Evolutionary conservation across 225 moss, liverwort and hornwort genomes (phyloP).

Genomic region (Antitrichia curtipendula): DNA sequence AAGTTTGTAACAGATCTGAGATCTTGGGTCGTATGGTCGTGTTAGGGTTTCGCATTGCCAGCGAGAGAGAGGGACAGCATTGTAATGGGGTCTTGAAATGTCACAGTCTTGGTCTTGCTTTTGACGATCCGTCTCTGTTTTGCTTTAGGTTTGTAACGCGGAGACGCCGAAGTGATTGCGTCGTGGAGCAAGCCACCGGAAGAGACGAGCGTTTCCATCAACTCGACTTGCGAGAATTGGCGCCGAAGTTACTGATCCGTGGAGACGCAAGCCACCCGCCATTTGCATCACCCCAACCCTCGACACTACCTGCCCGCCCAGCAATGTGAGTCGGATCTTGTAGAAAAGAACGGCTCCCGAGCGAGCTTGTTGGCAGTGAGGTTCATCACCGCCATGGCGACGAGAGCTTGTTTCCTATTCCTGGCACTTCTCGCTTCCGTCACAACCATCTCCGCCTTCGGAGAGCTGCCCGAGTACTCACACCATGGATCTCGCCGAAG

Average conservation of each 20-base stretch:
- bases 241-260: neutral
- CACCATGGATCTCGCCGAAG: neutral
- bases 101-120: neutral
- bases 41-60: neutral
- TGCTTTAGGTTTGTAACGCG: neutral
- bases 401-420: neutral
- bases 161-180: neutral
- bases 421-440: neutral
- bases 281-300: neutral
- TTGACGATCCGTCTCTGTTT: neutral
- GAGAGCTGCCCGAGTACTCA: neutral
- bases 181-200: neutral
- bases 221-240: neutral
- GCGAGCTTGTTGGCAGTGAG: neutral
- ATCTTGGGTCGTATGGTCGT: neutral
- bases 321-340: conserved; percentile 1
- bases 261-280: neutral
- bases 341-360: neutral
- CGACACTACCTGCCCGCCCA: neutral
- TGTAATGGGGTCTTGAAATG: neutral
- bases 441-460: neutral
- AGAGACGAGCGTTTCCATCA: neutral
- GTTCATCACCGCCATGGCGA: neutral
- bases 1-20: conserved; percentile 1
- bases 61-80: neutral